phyloP scores from a whole-genome alignment of 2,329 filamentous ascomycete species.

The Aspergillus thermomutatus region DNA sequence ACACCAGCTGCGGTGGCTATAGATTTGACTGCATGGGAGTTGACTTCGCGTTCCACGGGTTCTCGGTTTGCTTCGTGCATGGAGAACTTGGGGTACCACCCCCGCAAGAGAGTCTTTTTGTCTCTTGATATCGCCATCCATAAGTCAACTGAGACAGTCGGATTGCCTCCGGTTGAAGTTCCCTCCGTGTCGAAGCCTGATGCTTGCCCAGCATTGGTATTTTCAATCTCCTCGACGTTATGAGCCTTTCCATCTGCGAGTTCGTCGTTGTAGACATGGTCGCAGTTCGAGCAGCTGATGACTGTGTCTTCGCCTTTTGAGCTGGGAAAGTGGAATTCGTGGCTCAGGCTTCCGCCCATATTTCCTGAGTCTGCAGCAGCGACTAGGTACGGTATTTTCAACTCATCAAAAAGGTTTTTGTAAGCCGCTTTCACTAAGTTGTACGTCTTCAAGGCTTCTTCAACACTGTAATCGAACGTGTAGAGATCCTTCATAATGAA shows the following conservation, averaged over 20 bases:
- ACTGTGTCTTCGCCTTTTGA: slow-evolving; percentile 81
- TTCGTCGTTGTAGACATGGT: slow-evolving; percentile 82
- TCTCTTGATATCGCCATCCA: slow-evolving; percentile 51
- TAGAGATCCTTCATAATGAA: slow-evolving; percentile 99
- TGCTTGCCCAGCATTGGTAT: not conserved
- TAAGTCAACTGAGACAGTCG: slow-evolving; percentile 36
- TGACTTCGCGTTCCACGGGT: slow-evolving; percentile 44
- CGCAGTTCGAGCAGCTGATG: slow-evolving; percentile 69
- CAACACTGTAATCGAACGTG: slow-evolving; percentile 73
- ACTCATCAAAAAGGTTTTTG: slow-evolving; percentile 70
- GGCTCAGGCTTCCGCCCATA: slow-evolving; percentile 89
- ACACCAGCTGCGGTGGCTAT: slow-evolving; percentile 50
- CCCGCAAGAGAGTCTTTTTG: slow-evolving; percentile 64
- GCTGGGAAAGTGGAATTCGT: slow-evolving; percentile 88
- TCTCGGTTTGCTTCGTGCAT: slow-evolving; percentile 28
- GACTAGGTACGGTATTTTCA: slow-evolving; percentile 78
- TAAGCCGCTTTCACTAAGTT: slow-evolving; percentile 71
- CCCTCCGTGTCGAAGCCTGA: slow-evolving; percentile 25
- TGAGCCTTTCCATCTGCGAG: slow-evolving; percentile 55
- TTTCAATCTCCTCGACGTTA: slow-evolving; percentile 6
- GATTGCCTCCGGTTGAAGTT: slow-evolving; percentile 15
- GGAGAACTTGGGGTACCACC: slow-evolving; percentile 59
- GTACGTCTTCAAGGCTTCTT: slow-evolving; percentile 77
- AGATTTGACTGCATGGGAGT: slow-evolving; percentile 63
- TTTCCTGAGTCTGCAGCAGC: slow-evolving; percentile 92